A percentile compares a stretch with the other conserved stretches of the same genome.
Evolutionary conservation across 1,284 basidiomycete species (phyloP).

Genomic region (Sparassis latifolia): DNA sequence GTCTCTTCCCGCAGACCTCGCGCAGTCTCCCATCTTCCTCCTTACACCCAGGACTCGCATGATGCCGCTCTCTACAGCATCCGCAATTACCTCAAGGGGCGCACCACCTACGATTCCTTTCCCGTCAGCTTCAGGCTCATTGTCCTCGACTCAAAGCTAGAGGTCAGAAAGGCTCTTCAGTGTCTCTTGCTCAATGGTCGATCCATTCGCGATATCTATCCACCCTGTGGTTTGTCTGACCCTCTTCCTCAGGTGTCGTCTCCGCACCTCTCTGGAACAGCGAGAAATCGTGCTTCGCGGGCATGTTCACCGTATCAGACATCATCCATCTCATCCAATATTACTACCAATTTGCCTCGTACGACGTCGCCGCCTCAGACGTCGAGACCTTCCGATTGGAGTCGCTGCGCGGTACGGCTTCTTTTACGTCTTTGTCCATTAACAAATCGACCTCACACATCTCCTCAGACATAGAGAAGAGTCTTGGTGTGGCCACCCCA

Average conservation of each 20-base stretch:
- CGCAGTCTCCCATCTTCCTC: conserved; percentile 54
- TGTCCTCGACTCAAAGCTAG: conserved; percentile 91
- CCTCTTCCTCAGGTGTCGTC: conserved; percentile 69
- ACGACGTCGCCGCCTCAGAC: conserved; percentile 84
- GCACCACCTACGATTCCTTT: conserved; percentile 92
- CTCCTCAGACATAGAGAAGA: conserved; percentile 83
- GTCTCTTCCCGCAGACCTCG: conserved; percentile 42
- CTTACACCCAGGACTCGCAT: conserved; percentile 57
- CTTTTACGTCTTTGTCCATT: conserved; percentile 14
- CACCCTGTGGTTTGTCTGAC: not conserved
- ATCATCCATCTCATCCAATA: conserved; percentile 97
- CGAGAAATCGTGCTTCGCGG: conserved; percentile 82
- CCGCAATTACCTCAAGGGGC: conserved; percentile 76
- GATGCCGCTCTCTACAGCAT: conserved; percentile 74
- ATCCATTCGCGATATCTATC: not conserved
- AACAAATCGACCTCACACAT: conserved; percentile 7
- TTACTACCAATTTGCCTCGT: conserved; percentile 84
- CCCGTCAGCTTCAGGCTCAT: conserved; percentile 95
- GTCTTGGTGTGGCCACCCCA: conserved; percentile 87
- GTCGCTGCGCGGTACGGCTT: conserved; percentile 68
- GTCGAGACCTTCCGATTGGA: conserved; percentile 94
- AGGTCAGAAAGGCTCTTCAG: conserved; percentile 88
- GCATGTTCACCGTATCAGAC: conserved; percentile 95
- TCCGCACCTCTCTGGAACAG: conserved; percentile 99
- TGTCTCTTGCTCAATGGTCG: conserved; percentile 85